Conservation (phyloP, 78 protist genomes). For the Dictyostelium capitatum region DNA sequence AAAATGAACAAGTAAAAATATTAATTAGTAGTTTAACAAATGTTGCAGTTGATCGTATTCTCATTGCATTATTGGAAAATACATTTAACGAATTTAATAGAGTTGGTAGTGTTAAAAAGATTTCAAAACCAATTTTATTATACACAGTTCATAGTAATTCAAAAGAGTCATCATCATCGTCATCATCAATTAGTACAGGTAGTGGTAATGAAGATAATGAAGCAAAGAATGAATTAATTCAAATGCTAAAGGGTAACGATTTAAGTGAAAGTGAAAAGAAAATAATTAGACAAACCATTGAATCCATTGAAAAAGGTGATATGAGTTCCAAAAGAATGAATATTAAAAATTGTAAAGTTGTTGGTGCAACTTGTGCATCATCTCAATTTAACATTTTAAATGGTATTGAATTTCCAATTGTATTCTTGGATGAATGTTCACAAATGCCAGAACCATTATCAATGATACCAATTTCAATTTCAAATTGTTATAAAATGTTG, state of each 20-base stretch:
- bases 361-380: conserved; percentile 88
- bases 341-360: conserved; percentile 17
- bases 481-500: conserved; percentile 42
- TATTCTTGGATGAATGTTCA: conserved; percentile 88
- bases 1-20: conserved; percentile 61
- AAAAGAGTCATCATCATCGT: not conserved
- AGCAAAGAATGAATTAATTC: conserved; percentile 40
- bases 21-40: conserved; percentile 87
- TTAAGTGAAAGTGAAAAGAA: not conserved
- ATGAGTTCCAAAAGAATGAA: not conserved
- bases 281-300: conserved; percentile 2
- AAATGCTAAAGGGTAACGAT: conserved; percentile 29
- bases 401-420: conserved; percentile 75
- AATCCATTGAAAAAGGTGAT: conserved; percentile 28
- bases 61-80: conserved; percentile 64
- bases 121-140: conserved; percentile 81
- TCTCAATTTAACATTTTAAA: conserved; percentile 81
- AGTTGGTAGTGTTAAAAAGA: conserved; percentile 88
- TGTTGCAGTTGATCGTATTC: conserved; percentile 92
- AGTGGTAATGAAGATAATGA: conserved; percentile 39
- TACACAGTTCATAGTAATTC: conserved; percentile 37
- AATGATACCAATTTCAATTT: conserved; percentile 79
- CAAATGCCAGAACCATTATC: conserved; percentile 90
- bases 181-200: not conserved
- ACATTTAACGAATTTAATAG: conserved; percentile 82